Conservation (phyloP, 2,329 filamentous ascomycete genomes). For the Fusarium buharicum region DNA sequence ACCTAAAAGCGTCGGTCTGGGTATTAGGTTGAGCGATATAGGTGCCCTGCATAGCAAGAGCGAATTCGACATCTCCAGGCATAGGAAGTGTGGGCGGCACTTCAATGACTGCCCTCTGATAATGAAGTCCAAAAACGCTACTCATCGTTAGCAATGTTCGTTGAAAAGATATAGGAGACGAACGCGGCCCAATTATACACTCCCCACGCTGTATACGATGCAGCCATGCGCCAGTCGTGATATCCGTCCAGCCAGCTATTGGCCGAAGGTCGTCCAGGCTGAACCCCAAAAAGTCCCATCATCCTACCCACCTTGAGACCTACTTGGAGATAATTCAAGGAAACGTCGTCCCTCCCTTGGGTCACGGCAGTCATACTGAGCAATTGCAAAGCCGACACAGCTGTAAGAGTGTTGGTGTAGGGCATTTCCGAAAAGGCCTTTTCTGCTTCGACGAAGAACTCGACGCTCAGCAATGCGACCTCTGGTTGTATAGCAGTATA, state of each 20-base stretch:
- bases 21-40: not conserved
- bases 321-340: not conserved
- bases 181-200: slow-evolving; percentile 43
- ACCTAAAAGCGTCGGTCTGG: not conserved
- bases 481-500: not conserved
- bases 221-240: slow-evolving; percentile 2
- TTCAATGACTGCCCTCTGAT: slow-evolving; percentile 4
- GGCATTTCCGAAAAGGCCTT: not conserved
- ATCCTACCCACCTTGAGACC: not conserved
- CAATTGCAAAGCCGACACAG: slow-evolving; percentile 3
- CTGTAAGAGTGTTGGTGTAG: slow-evolving; percentile 4
- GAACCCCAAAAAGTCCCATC: not conserved
- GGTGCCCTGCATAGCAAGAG: not conserved
- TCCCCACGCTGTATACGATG: slow-evolving; percentile 48
- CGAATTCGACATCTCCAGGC: not conserved
- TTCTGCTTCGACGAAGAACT: slow-evolving; percentile 1
- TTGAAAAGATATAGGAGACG: slow-evolving; percentile 11
- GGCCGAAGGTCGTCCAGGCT: not conserved
- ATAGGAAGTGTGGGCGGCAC: not conserved
- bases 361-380: slow-evolving; percentile 1
- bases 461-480: not conserved
- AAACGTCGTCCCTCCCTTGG: not conserved
- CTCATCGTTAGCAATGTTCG: not conserved
- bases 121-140: slow-evolving; percentile 38
- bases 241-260: not conserved